Base-by-base conservation (phyloP, 441 rosid genomes). In the Corymbia calophylla region DNA sequence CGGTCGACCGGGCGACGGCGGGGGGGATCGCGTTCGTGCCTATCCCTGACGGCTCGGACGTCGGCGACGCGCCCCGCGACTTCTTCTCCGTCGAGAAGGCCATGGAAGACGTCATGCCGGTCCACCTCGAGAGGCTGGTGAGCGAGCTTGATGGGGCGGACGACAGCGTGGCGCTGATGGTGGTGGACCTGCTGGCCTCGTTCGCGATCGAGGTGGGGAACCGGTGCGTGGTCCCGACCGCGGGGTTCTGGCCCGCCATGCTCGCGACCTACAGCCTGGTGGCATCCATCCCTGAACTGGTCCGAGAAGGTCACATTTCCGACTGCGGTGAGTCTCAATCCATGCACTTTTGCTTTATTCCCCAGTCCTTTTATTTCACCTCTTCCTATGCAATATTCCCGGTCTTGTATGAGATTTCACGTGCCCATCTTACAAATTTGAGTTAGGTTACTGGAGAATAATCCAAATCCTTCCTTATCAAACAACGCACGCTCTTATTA, bases 201-300 rank as follows among this genome's bases (percentile, higher is more conserved):
- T 96, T 95, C 91, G 98, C 98, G 14, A 90, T 93, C 11, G 92
- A 91, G 89, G 98, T 96, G 53, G 97, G 93, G 35, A 89, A 89
- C 31, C 93, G 92, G 6, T 95, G 97, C 55, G 91, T 94, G 14
- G 92, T 96, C 87, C 93, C 95, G 0, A 94, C 91, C 2, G 96
- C 95, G 2, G 98, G 99, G 19, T 95, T 96, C 89, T 97, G 98
- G 97, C 94, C 98, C 3, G 98, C 93, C 48, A 95, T 95, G 97
- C 90, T 93, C 4, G 94, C 97, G 9, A 92, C 96, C 31, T 96
- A 94, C 90, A 90, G 91, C 56, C 70, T 96, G 90, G 92, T 97
- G 49, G 89, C 91, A 3, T 93, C 95, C 88, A 95, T 97, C 29
- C 99, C 98, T 4, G 94, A 94, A 23, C 89, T 97, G 94, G 39